Percentiles rank a stretch among this genome's conserved stretches.
phyloP scores from a whole-genome alignment of 306 rosid species.

The Cyamopsis tetragonoloba region DNA sequence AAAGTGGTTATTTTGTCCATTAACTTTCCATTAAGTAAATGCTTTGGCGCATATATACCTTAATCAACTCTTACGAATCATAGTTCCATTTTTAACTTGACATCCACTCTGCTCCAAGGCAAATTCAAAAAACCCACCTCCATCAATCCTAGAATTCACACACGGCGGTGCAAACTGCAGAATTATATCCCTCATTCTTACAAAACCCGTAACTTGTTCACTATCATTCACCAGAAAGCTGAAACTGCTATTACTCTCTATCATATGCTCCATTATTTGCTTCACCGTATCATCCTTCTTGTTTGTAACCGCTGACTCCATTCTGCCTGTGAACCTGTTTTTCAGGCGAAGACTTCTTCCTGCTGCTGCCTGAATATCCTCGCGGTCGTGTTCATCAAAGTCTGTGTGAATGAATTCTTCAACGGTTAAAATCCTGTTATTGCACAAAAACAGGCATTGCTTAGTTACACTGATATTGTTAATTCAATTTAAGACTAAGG shows the following conservation, averaged over 20 bases:
- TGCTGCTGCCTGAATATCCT: constrained; percentile 24
- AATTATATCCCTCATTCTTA: constrained; percentile 48
- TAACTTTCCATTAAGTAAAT: too few species aligned
- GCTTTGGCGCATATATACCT: neutral
- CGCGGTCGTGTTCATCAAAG: constrained; percentile 21
- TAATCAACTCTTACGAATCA: constrained; percentile 35
- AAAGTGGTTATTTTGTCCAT: neutral
- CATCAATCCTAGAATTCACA: constrained; percentile 49
- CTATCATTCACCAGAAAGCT: constrained; percentile 47
- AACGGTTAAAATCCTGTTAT: constrained; percentile 38
- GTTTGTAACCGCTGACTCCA: constrained; percentile 49
- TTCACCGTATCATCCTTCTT: constrained; percentile 50
- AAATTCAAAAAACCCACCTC: constrained; percentile 63
- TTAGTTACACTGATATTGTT: neutral
- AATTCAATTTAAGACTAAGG: neutral
- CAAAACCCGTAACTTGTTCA: constrained; percentile 41
- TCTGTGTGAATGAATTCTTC: constrained; percentile 51
- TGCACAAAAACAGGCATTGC: neutral
- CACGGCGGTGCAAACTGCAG: constrained; percentile 65
- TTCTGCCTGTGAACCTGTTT: constrained; percentile 33
- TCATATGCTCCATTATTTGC: constrained; percentile 48
- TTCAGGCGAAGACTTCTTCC: constrained; percentile 29
- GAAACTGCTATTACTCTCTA: constrained; percentile 38
- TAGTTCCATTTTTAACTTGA: constrained; percentile 38
- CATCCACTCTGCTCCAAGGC: constrained; percentile 77